Percentiles rank a stretch among this genome's conserved stretches.
These are phyloP conservation scores for Theileria annulata DNA, from an alignment of 169 alveolate genomes.

Conservation along the genomic window DNA sequence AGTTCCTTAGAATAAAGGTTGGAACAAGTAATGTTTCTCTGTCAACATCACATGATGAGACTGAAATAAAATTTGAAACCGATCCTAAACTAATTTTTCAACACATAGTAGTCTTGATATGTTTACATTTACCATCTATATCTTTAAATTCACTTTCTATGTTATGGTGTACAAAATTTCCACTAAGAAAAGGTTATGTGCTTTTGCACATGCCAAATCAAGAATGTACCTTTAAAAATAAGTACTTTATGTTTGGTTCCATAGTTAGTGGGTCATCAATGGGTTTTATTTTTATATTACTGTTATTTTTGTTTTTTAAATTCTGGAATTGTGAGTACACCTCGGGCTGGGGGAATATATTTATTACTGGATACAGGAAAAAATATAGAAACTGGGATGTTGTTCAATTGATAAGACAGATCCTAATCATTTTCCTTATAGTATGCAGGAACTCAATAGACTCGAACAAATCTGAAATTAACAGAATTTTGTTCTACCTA, in stretches of 20 bases:
- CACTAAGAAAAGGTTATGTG: constrained; percentile 20
- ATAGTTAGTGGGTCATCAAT: constrained; percentile 11
- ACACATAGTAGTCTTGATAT: constrained; percentile 29
- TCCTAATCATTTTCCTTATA: constrained; percentile 22
- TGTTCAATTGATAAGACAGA: constrained; percentile 47
- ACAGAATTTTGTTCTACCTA: constrained; percentile 28
- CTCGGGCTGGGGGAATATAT: constrained; percentile 43
- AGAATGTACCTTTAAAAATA: constrained; percentile 36
- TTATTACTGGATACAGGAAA: constrained; percentile 51
- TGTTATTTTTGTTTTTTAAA: constrained; percentile 5
- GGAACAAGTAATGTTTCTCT: background rate
- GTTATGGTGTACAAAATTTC: constrained; percentile 41
- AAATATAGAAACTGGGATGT: constrained; percentile 58
- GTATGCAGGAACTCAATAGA: constrained; percentile 38
- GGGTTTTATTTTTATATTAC: constrained; percentile 11
- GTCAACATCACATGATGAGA: background rate
- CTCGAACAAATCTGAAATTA: constrained; percentile 45
- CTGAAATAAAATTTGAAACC: background rate
- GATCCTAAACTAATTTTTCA: constrained; percentile 24
- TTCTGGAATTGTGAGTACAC: constrained; percentile 12
- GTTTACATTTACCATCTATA: constrained; percentile 38
- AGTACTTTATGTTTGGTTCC: constrained; percentile 29
- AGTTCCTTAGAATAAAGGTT: background rate
- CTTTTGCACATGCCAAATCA: constrained; percentile 61
- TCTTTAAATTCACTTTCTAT: constrained; percentile 44